A percentile compares a stretch with the other conserved stretches of the same genome.
Evolutionary conservation across 805 yeast genomes (phyloP).

Genomic region (Candida wancherniae): DNA sequence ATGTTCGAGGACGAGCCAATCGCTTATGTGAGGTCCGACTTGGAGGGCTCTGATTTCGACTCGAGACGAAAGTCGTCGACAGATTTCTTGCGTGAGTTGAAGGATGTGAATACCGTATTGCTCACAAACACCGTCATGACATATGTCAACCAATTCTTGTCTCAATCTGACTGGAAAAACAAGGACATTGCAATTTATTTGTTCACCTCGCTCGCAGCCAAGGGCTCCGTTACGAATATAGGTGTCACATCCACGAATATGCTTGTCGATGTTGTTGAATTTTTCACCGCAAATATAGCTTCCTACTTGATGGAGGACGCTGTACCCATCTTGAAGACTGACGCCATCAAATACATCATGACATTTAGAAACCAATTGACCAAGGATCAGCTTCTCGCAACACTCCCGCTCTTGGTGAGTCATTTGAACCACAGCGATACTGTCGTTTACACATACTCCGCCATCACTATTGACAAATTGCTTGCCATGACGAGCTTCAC

Average conservation of each 20-base stretch:
- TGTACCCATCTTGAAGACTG: slow-evolving; percentile 80
- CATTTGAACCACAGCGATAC: slow-evolving; percentile 58
- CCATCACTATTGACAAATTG: slow-evolving; percentile 87
- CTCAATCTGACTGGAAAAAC: slow-evolving; percentile 63
- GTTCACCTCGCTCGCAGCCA: slow-evolving; percentile 85
- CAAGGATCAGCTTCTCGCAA: slow-evolving; percentile 72
- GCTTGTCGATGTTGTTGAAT: slow-evolving; percentile 78
- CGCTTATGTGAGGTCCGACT: slow-evolving; percentile 83
- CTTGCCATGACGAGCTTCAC: slow-evolving; percentile 63
- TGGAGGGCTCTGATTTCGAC: slow-evolving; percentile 93
- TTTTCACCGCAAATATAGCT: slow-evolving; percentile 77
- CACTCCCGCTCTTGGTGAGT: slow-evolving; percentile 71
- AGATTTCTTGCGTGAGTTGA: slow-evolving; percentile 82
- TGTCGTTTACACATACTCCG: slow-evolving; percentile 89
- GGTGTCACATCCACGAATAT: slow-evolving; percentile 87
- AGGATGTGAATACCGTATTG: slow-evolving; percentile 66
- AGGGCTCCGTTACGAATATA: slow-evolving; percentile 78
- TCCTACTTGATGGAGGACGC: slow-evolving; percentile 64
- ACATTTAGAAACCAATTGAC: slow-evolving; percentile 90
- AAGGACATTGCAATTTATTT: slow-evolving; percentile 85
- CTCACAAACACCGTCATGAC: slow-evolving; percentile 71
- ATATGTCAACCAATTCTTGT: slow-evolving; percentile 65
- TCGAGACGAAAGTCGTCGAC: slow-evolving; percentile 91
- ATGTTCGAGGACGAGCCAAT: slow-evolving; percentile 96
- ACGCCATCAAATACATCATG: slow-evolving; percentile 87